These are phyloP conservation scores for Sclerotiophoma versabilis DNA, from an alignment of 2,329 filamentous ascomycete genomes.

Conservation along the genomic window DNA sequence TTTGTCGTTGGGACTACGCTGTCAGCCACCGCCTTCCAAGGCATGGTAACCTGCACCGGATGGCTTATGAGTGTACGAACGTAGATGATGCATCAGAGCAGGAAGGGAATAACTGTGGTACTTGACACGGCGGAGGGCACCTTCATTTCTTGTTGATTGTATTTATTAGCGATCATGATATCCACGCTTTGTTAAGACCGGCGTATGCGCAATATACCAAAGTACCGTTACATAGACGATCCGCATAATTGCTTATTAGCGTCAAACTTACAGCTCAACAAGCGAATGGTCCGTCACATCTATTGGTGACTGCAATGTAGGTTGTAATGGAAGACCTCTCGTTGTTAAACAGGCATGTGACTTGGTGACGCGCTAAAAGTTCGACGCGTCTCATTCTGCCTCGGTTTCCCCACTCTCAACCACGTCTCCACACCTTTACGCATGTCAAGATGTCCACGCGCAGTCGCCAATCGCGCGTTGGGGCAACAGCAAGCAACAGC, in stretches of 20 bases:
- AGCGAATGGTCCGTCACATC: no score
- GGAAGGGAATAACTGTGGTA: background rate
- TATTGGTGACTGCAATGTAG: no score
- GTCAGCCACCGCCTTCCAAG: background rate
- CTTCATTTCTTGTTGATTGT: conserved; percentile 11
- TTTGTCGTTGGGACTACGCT: background rate
- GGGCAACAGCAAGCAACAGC: conserved; percentile 24
- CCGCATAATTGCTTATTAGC: background rate
- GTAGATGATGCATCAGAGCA: background rate
- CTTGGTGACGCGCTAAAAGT: conserved; percentile 18
- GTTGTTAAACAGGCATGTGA: conserved; percentile 19
- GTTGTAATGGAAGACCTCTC: no score
- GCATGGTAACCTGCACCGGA: background rate
- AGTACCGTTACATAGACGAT: background rate
- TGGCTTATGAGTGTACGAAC: background rate
- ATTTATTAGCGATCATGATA: conserved; percentile 24
- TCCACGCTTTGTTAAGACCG: conserved; percentile 14
- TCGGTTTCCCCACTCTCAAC: background rate
- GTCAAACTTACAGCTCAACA: background rate
- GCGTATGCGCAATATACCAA: conserved; percentile 6
- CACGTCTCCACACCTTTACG: background rate
- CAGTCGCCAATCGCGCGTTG: conserved; percentile 25
- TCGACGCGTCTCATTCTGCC: conserved; percentile 7
- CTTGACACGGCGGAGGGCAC: background rate
- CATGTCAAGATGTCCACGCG: conserved; percentile 32